Evolutionary conservation across 192 early-diverging fungal genomes (phyloP).

Genomic region (Coemansia sp.): DNA sequence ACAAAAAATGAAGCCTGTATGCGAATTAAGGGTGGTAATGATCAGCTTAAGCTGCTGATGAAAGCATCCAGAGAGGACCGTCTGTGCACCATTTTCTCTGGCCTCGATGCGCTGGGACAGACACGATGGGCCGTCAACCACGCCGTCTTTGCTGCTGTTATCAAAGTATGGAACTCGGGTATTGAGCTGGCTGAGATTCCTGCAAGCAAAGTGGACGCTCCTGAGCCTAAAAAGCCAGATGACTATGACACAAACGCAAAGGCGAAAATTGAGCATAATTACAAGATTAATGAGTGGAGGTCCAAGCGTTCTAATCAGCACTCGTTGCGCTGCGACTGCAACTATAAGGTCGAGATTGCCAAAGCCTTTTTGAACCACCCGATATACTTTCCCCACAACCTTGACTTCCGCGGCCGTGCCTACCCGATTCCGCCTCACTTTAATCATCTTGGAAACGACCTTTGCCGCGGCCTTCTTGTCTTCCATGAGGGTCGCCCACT

Average conservation of each 20-base stretch:
- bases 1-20: slow-evolving; percentile 71
- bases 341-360: slow-evolving; percentile 96
- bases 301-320: slow-evolving; percentile 73
- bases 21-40: slow-evolving; percentile 68
- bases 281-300: slow-evolving; percentile 59
- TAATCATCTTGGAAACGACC: slow-evolving; percentile 95
- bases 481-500: slow-evolving; percentile 82
- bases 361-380: slow-evolving; percentile 79
- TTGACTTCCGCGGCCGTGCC: slow-evolving; percentile 97
- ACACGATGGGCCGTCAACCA: slow-evolving; percentile 90
- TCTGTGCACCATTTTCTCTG: slow-evolving; percentile 66
- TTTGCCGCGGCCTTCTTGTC: slow-evolving; percentile 88
- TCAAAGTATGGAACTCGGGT: slow-evolving; percentile 88
- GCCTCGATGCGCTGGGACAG: slow-evolving; percentile 84
- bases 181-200: slow-evolving; percentile 74
- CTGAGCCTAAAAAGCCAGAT: slow-evolving; percentile 63
- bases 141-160: slow-evolving; percentile 72
- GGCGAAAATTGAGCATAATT: slow-evolving; percentile 58
- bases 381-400: slow-evolving; percentile 96
- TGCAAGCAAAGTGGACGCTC: slow-evolving; percentile 45
- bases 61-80: slow-evolving; percentile 76
- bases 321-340: slow-evolving; percentile 85
- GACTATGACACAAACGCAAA: slow-evolving; percentile 63
- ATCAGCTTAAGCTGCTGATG: slow-evolving; percentile 77
- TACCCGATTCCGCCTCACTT: slow-evolving; percentile 95